Conservation (phyloP, 2,329 filamentous ascomycete genomes). For the Aspergillus sp. region DNA sequence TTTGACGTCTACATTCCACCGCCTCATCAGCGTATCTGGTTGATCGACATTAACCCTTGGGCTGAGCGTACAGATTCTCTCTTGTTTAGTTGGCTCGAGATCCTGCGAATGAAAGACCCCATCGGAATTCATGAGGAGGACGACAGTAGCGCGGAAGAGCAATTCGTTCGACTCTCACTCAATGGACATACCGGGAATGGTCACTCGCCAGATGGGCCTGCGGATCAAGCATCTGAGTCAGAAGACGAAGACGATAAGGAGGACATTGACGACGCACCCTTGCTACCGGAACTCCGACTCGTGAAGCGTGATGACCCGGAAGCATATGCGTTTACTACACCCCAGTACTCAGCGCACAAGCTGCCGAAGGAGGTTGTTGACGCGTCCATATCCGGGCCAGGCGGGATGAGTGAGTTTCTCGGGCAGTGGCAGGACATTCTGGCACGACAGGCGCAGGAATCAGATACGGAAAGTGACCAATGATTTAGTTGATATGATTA, state of each 20-base stretch:
- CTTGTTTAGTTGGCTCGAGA: slow-evolving; percentile 86
- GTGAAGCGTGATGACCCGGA: slow-evolving; percentile 84
- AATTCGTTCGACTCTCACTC: slow-evolving; percentile 43
- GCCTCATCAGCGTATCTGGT: slow-evolving; percentile 73
- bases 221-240: slow-evolving; percentile 40
- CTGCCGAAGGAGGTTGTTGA: slow-evolving; percentile 89
- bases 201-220: slow-evolving; percentile 28
- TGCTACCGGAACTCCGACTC: slow-evolving; percentile 77
- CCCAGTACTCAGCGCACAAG: slow-evolving; percentile 94
- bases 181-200: slow-evolving; percentile 27
- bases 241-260: slow-evolving; percentile 51
- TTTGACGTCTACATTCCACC: slow-evolving; percentile 92
- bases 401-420: slow-evolving; percentile 80
- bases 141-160: slow-evolving; percentile 32
- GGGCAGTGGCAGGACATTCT: slow-evolving; percentile 71
- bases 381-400: slow-evolving; percentile 67
- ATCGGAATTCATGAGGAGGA: slow-evolving; percentile 41
- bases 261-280: slow-evolving; percentile 56
- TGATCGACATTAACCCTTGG: slow-evolving; percentile 97
- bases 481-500: not conserved
- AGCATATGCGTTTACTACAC: slow-evolving; percentile 81
- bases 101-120: slow-evolving; percentile 69
- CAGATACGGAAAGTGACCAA: slow-evolving; percentile 41
- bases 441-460: slow-evolving; percentile 45
- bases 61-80: slow-evolving; percentile 85